Base-by-base conservation (phyloP, 2,329 filamentous ascomycete species). In the Rutstroemia sp. region DNA sequence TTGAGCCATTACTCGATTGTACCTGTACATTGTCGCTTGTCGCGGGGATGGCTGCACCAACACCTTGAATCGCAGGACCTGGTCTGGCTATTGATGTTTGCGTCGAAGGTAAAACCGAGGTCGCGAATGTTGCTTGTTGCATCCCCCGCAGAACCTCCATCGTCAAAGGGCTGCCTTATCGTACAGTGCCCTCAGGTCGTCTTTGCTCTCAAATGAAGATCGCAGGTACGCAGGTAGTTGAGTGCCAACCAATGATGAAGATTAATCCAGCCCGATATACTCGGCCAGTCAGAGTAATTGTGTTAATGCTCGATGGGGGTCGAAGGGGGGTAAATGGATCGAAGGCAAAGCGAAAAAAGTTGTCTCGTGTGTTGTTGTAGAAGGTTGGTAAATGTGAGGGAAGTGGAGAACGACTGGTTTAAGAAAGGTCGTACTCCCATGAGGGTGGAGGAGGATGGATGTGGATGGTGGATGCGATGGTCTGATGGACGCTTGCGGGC, bases 1-100 rank as follows among this genome's bases (percentile, higher is more conserved):
- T 77, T 30, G 76, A 77, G 44, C 65, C 63, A 8, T 17, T 54
- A 9, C 17, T 49, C 25, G 53, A 44, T 8, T 51, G 9, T 7
- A 45, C 38, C 14, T 51, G 46, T 27, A 51, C 46, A 50, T 51
- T 16, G 19, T 37, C 47, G 47, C 46, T 37, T 14, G 27, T 17
- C 23, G 19, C 46, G 6, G 19, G 23, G 21, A 25, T 25, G 21
- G 46, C 46, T 16, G 23, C 14, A 25, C 30, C 12, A 7, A n/a
- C 48, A 14, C 37, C 46, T 19, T 16, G 38, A 50, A 17, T 27
- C 25, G 25, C 25, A 27, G 25, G 25, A 27, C 25, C 38, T 38
- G 44, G 10, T 30, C 57, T 46, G 7, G 59, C 56, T 27, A 58
- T 58, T 14, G 58, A 57, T 30, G 51, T 39, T 55, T 38, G 46